Percentiles rank a stretch among this genome's conserved stretches.
These are phyloP conservation scores for Ogataea thermomethanolica DNA, from an alignment of 805 yeast genomes.

Conservation along the genomic window DNA sequence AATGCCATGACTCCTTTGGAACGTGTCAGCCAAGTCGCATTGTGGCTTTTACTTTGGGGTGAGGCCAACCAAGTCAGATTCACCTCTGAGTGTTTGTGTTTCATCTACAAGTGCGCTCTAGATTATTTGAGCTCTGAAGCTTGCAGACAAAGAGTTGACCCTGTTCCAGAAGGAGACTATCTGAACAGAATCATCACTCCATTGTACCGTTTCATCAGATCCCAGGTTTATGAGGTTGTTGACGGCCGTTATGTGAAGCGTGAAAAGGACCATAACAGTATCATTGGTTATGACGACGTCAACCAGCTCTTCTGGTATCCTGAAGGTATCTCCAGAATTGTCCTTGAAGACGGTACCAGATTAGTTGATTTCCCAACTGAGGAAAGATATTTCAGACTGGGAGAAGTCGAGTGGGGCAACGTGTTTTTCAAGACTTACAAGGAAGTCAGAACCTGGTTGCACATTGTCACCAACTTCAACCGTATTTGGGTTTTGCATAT, in stretches of 20 bases:
- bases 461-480: conserved; percentile 88
- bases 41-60: conserved; percentile 80
- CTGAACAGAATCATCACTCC: conserved; percentile 93
- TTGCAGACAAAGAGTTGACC: conserved; percentile 82
- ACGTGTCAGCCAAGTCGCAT: conserved; percentile 73
- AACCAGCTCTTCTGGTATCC: conserved; percentile 99
- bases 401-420: conserved; percentile 88
- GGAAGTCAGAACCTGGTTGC: conserved; percentile 97
- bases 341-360: conserved; percentile 88
- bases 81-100: conserved; percentile 85
- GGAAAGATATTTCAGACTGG: conserved; percentile 85
- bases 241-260: conserved; percentile 83
- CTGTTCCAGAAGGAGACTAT: conserved; percentile 87
- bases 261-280: conserved; percentile 76
- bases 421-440: conserved; percentile 94
- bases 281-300: conserved; percentile 95
- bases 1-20: conserved; percentile 68
- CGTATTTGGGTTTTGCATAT: conserved; percentile 97
- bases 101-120: conserved; percentile 89
- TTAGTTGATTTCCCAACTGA: conserved; percentile 84
- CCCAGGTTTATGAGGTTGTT: conserved; percentile 76
- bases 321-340: conserved; percentile 93
- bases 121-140: conserved; percentile 87
- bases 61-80: conserved; percentile 94
- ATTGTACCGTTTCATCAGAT: conserved; percentile 70